These are phyloP conservation scores for Ogataea henricii DNA, from an alignment of 805 yeast species.

Conservation along the genomic window DNA sequence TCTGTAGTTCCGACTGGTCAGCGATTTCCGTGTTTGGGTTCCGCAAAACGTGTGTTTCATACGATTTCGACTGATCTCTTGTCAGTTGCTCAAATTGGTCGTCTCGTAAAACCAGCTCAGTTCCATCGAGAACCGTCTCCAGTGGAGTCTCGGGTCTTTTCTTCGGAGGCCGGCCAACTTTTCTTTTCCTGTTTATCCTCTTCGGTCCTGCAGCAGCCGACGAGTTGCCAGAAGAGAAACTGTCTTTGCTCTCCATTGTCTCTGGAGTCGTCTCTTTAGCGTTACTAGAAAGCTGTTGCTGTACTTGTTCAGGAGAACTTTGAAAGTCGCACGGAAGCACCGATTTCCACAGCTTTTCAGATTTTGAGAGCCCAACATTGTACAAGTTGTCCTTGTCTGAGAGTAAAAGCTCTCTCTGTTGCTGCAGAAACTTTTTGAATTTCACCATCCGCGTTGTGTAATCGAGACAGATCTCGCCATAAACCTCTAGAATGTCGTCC, in stretches of 20 bases:
- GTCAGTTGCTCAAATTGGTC: slow-evolving; percentile 37
- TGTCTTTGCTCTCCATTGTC: too few species aligned
- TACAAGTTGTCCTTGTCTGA: slow-evolving; percentile 29
- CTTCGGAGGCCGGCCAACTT: neutral
- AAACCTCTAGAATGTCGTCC: slow-evolving; percentile 28
- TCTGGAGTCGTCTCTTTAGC: too few species aligned
- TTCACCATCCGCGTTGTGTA: slow-evolving; percentile 33
- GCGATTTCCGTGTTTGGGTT: slow-evolving; percentile 23
- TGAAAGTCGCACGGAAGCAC: slow-evolving; percentile 16
- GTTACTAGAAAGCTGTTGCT: too few species aligned
- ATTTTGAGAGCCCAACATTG: slow-evolving; percentile 33
- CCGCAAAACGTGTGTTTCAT: slow-evolving; percentile 27
- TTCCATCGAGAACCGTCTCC: slow-evolving; percentile 31
- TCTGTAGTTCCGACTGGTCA: slow-evolving; percentile 24
- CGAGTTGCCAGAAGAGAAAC: slow-evolving; percentile 6
- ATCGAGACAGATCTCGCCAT: slow-evolving; percentile 29
- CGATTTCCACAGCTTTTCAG: slow-evolving; percentile 35
- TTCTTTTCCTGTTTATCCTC: slow-evolving; percentile 6
- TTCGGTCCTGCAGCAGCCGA: slow-evolving; percentile 1
- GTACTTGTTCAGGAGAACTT: too few species aligned
- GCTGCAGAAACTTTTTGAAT: slow-evolving; percentile 35
- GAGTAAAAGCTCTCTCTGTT: slow-evolving; percentile 30
- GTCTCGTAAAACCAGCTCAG: slow-evolving; percentile 33
- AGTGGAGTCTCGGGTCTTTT: neutral
- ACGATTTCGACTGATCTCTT: slow-evolving; percentile 28